phyloP scores from a whole-genome alignment of 371 early-diverging fungal species.

The Actinomortierella wolfii region DNA sequence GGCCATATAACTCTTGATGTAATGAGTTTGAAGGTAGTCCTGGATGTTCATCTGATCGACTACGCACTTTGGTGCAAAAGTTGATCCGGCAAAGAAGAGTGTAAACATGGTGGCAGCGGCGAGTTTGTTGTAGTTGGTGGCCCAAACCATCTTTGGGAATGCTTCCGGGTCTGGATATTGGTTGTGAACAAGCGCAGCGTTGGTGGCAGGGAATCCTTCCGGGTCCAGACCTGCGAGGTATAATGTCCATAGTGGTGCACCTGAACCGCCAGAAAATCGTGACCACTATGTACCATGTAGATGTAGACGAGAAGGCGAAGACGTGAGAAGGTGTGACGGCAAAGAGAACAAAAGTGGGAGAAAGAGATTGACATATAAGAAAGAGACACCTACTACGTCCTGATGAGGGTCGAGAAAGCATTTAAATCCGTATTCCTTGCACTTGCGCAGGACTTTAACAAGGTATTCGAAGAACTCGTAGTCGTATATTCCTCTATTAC shows the following conservation, averaged over 20 bases:
- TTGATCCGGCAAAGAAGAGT: conserved; percentile 78
- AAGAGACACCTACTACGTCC: conserved; percentile 57
- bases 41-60: conserved; percentile 62
- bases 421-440: conserved; percentile 69
- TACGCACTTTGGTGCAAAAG: conserved; percentile 71
- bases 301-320: background rate
- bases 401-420: conserved; percentile 87
- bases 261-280: conserved; percentile 80
- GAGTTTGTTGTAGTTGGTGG: conserved; percentile 83
- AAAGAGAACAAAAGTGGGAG: background rate
- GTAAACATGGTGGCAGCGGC: conserved; percentile 88
- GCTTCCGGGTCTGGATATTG: conserved; percentile 59
- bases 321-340: background rate
- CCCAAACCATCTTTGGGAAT: conserved; percentile 86
- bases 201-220: conserved; percentile 60
- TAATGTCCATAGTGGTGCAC: conserved; percentile 89
- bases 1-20: conserved; percentile 55
- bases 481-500: conserved; percentile 79
- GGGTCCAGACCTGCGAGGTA: conserved; percentile 75
- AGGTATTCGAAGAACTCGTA: conserved; percentile 81
- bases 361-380: background rate
- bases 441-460: conserved; percentile 63
- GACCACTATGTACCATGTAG: conserved; percentile 65
- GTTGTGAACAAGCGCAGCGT: conserved; percentile 80
- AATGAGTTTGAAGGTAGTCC: conserved; percentile 74